A percentile compares a stretch with the other conserved stretches of the same genome.
phyloP scores from a whole-genome alignment of 495 filamentous ascomycete species.

The Penicillium canariense region DNA sequence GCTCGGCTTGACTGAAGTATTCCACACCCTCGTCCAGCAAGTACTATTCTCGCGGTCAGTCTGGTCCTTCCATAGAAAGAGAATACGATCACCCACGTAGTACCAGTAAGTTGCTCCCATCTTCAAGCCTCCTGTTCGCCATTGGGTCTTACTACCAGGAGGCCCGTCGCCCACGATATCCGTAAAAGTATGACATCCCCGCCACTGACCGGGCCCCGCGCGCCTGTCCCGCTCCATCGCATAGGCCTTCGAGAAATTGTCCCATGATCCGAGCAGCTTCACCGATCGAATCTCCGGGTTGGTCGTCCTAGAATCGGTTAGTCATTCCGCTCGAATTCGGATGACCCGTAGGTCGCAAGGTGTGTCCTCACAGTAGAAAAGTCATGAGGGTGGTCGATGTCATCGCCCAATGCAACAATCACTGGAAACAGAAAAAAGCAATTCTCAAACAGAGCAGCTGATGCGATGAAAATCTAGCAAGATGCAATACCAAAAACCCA shows the following conservation, averaged over 20 bases:
- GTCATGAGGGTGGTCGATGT: slow-evolving; percentile 73
- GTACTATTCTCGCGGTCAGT: slow-evolving; percentile 54
- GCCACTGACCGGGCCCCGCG: slow-evolving; percentile 70
- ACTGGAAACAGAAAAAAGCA: slow-evolving; percentile 9
- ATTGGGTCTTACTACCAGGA: slow-evolving; percentile 44
- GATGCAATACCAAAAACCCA: slow-evolving; percentile 6
- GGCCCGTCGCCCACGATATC: slow-evolving; percentile 83
- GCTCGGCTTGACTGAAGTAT: slow-evolving; percentile 64
- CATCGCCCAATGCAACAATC: slow-evolving; percentile 45
- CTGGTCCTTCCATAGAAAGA: neutral
- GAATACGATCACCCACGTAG: slow-evolving; percentile 59
- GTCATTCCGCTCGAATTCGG: neutral
- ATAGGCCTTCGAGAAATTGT: slow-evolving; percentile 79
- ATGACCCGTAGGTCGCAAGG: neutral
- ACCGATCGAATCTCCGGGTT: slow-evolving; percentile 66
- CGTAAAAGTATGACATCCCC: slow-evolving; percentile 78
- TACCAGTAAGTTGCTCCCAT: slow-evolving; percentile 96
- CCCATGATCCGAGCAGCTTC: slow-evolving; percentile 86
- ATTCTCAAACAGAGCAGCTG: slow-evolving; percentile 7
- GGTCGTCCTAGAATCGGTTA: slow-evolving; percentile 36
- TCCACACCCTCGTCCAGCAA: slow-evolving; percentile 73
- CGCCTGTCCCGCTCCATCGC: slow-evolving; percentile 73
- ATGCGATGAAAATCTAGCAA: slow-evolving; percentile 9
- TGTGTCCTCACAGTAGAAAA: slow-evolving; percentile 65
- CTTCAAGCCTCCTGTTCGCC: slow-evolving; percentile 75